Evolutionary conservation across 1,284 basidiomycete species (phyloP).

Genomic region (Trichosporon sp.): DNA sequence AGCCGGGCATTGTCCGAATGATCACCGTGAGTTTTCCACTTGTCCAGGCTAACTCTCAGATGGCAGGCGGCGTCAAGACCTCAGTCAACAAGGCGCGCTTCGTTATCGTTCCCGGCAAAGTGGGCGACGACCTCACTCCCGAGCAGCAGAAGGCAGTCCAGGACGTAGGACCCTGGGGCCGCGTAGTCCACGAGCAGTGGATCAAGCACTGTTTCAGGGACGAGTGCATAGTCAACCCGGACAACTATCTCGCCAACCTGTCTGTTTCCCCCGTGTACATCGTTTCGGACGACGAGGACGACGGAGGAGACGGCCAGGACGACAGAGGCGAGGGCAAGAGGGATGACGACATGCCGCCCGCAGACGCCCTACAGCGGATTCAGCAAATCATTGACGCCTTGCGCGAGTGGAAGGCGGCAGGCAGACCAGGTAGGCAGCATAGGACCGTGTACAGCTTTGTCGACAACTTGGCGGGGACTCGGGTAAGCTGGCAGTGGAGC

Average conservation of each 20-base stretch:
- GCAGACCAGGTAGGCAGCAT: background rate
- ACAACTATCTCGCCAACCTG: background rate
- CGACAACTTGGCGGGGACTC: background rate
- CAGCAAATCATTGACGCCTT: background rate
- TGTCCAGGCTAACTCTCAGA: background rate
- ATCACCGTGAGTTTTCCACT: background rate
- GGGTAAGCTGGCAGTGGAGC: background rate
- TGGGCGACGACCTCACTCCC: background rate
- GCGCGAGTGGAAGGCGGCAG: background rate
- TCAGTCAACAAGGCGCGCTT: background rate
- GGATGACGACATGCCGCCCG: background rate
- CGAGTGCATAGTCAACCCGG: background rate
- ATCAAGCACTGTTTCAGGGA: slow-evolving; percentile 1
- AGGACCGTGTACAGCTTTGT: background rate
- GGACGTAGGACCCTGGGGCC: background rate
- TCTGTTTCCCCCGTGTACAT: background rate
- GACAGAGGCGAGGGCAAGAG: too few relatives aligned
- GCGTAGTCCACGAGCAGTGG: background rate
- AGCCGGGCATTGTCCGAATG: background rate
- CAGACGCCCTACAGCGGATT: background rate
- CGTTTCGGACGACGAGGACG: background rate
- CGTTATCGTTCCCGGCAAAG: background rate
- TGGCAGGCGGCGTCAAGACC: background rate
- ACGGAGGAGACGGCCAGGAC: background rate
- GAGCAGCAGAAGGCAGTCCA: background rate